Conservation (phyloP, 1,284 basidiomycete species). For the Singerocomus inundabilis region DNA sequence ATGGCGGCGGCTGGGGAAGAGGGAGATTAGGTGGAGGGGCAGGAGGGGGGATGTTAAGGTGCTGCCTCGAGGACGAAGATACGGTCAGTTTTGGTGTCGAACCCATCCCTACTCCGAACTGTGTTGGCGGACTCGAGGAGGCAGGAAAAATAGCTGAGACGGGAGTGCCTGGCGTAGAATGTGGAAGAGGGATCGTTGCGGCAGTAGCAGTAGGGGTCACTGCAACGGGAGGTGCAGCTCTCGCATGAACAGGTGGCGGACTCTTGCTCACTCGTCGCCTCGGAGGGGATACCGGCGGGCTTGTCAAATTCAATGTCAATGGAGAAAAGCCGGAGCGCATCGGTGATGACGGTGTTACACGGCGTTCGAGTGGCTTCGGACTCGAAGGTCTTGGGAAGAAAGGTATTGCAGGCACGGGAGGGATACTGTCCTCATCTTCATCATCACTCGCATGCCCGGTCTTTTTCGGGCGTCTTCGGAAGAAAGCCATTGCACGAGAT, state of each 20-base stretch:
- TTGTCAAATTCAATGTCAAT: conserved; percentile 24
- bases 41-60: conserved; percentile 31
- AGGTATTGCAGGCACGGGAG: conserved; percentile 32
- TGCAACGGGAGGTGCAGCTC: conserved; percentile 1
- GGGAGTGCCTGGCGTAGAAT: conserved; percentile 25
- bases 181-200: conserved; percentile 13
- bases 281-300: conserved; percentile 22
- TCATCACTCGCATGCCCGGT: conserved; percentile 25
- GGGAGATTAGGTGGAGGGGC: conserved; percentile 32
- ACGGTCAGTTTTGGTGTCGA: conserved; percentile 10
- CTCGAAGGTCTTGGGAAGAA: conserved; percentile 28
- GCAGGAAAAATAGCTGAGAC: conserved; percentile 15
- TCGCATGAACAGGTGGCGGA: conserved; percentile 22
- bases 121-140: background rate
- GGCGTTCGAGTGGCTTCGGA: conserved; percentile 29
- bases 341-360: conserved; percentile 25
- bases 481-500: conserved; percentile 34
- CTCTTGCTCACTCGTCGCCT: conserved; percentile 25
- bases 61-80: conserved; percentile 25
- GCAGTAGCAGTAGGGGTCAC: conserved; percentile 9
- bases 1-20: conserved; percentile 30
- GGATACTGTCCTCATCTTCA: conserved; percentile 28
- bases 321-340: conserved; percentile 28
- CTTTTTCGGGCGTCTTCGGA: conserved; percentile 32
- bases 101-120: background rate